Evolutionary conservation across 208 protist genomes (phyloP), one percentile per base, ranked within the genome.

Genomic region (Wallacemonas sp.): DNA sequence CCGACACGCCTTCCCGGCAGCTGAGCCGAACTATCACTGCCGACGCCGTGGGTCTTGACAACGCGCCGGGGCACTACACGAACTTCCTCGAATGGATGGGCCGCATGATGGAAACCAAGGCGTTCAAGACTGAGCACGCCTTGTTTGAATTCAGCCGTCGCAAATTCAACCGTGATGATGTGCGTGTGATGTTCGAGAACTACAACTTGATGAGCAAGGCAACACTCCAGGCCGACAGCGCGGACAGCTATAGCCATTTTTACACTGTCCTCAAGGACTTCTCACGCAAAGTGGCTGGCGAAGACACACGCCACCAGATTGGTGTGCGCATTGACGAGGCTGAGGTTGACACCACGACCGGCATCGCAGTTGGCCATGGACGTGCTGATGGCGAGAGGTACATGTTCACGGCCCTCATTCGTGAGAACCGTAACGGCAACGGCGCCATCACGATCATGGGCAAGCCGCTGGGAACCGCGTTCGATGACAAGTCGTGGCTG

Each of bases 11-110:
- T 5, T 66, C 83, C 19, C 83, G 87, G 16, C 85, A 87, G 46
- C 77, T 96, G 11, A 80, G 84, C 70, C 74, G 85, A n/a, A 83
- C 80, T 6, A 93, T 96, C 29, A 90, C 90, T 30, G 90, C 90
- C 14, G 90, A 96, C 32, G 76, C 88, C 0, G 85, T 96, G 6
- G 90, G 90, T 2, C 77, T 96, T 6, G 86, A 93, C 55, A 92
- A 94, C 56, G 78, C 90, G 1, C 90, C 90, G 16, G 84, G 84
- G 0, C 90, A 96, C 76, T 96, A 96, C 76, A 93, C 87, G 24
- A 96, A 96, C 64, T 96, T 96, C 56, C 69, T 96, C 14, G 87
- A 96, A 34, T 96, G 90, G 88, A 94, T 96, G 90, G 88, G 90
- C 0, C 85, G 87, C 24, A 83, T 96, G 65, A 90, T 84, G 2